Percentiles rank a stretch among this genome's conserved stretches.
phyloP scores from a whole-genome alignment of 2,329 filamentous ascomycete genomes.

The Neocucurbitaria cava region DNA sequence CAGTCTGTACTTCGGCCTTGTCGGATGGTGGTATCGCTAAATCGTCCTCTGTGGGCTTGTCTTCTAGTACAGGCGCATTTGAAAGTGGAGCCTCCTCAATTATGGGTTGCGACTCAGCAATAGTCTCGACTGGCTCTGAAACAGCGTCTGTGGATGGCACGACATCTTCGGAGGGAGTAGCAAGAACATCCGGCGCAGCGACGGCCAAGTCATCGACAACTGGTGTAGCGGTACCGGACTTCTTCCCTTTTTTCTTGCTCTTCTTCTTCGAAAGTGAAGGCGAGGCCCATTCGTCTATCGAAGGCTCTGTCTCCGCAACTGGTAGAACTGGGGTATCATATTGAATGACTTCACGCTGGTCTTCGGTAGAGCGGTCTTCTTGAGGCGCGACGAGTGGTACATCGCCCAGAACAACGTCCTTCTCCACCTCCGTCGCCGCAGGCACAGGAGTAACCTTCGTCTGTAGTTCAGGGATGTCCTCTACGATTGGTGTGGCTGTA shows the following conservation, averaged over 20 bases:
- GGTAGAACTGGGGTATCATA: conserved; percentile 16
- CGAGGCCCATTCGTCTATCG: conserved; percentile 7
- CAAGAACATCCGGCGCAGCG: conserved; percentile 3
- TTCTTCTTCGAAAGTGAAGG: conserved; percentile 28
- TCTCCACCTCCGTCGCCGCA: background rate
- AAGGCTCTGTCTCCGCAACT: conserved; percentile 3
- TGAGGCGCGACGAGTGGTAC: background rate
- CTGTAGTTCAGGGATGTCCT: conserved; percentile 1
- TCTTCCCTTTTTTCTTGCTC: conserved; percentile 36
- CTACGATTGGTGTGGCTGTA: conserved; percentile 9
- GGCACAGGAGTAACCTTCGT: conserved; percentile 3
- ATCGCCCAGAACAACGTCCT: background rate
- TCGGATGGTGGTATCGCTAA: conserved; percentile 2
- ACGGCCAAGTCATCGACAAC: conserved; percentile 9
- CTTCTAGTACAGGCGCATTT: conserved; percentile 1
- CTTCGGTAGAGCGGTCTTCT: background rate
- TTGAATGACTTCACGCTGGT: conserved; percentile 6
- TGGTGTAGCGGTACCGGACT: conserved; percentile 20
- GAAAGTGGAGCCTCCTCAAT: conserved; percentile 5
- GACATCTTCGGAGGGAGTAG: background rate
- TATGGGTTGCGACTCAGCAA: background rate
- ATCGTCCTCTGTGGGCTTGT: conserved; percentile 7
- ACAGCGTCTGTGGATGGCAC: background rate
- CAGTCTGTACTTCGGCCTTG: conserved; percentile 19
- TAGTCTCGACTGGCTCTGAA: background rate